Evolutionary conservation across 768 basidiomycete species (phyloP), one percentile per base, ranked within the genome.

Genomic region (Mycena rebaudengoi): DNA sequence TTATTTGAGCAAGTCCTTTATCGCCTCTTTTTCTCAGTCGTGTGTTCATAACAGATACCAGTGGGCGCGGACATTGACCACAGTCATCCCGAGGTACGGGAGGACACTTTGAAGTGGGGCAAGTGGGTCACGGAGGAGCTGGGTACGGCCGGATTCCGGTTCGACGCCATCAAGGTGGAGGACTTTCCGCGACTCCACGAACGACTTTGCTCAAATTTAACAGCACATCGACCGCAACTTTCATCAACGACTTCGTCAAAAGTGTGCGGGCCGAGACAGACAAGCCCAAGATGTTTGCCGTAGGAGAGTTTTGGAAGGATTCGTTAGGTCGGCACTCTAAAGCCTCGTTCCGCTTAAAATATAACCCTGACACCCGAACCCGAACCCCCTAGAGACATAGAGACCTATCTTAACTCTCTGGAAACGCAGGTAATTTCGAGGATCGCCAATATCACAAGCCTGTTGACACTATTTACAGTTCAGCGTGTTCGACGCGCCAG

Each of bases 401-500:
- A 74, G 53, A 46, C 20, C 26, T 75, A 75, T 60, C 62, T 75
- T 2, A 30, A 62, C 26, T 20, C 49, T 1, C 62, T 74, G 14
- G 74, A 69, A 20, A 74, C 78, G 13, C 72, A 71, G 66, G 70
- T 65, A 8, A 23, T 59, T 40, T 18, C 40, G 20, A 18, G 12
- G 11, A 62, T 21, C 7, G 4, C 5, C 23, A 48, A 21, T 33
- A 11, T 7, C 26, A 2, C 7, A 16, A 25, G 23, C 5, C 26
- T 45, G 13, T 32, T 61, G 30, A 43, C 30, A 28, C 21, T 23
- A 33, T 52, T 58, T 57, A 30, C 74, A 91, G 69, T 83, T 81
- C 85, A 56, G 82, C 88, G 2, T 90, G 66, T 91, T 91, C 60
- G 91, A 91, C 68, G 87, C 86, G 5, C 87, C 88, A n/a, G 37